Percentiles rank a stretch among this genome's conserved stretches.
These are phyloP conservation scores for Elsinoe australis DNA, from an alignment of 2,329 filamentous ascomycete species.

Conservation along the genomic window DNA sequence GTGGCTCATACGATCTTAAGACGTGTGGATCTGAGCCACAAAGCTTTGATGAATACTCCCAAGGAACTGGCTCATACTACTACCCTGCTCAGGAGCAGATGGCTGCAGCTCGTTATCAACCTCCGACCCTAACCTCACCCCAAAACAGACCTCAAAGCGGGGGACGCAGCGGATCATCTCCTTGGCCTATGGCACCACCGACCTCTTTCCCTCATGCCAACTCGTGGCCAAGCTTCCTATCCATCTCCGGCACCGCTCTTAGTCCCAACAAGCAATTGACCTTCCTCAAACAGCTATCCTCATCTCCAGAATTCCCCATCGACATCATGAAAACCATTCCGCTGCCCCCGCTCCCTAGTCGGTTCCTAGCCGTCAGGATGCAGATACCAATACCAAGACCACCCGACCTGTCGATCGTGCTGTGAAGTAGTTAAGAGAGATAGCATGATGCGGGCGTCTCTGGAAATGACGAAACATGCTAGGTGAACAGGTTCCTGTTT, in stretches of 20 bases:
- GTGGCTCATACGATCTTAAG: background rate
- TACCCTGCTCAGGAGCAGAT: too few species aligned
- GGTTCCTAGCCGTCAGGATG: background rate
- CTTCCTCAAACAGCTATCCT: constrained; percentile 13
- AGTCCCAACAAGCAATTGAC: constrained; percentile 5
- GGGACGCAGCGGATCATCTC: constrained; percentile 13
- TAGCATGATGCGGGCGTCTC: constrained; percentile 9
- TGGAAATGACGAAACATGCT: too few species aligned
- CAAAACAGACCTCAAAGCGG: constrained; percentile 5
- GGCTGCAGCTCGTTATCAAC: constrained; percentile 1
- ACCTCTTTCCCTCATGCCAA: constrained; percentile 3
- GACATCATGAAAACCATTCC: background rate
- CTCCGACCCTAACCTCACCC: background rate
- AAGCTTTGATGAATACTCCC: too few species aligned
- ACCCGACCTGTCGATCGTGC: constrained; percentile 12
- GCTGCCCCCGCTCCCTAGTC: background rate
- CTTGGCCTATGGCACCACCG: constrained; percentile 14
- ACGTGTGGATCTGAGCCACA: background rate
- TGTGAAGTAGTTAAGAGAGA: background rate
- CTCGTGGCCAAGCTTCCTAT: constrained; percentile 11
- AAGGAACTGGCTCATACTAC: background rate
- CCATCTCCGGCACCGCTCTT: constrained; percentile 13
- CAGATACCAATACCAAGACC: constrained; percentile 10
- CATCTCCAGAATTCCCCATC: background rate
- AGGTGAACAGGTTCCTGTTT: too few species aligned